Conservation (phyloP, 2,329 filamentous ascomycete species). For the Scedosporium apiospermum region DNA sequence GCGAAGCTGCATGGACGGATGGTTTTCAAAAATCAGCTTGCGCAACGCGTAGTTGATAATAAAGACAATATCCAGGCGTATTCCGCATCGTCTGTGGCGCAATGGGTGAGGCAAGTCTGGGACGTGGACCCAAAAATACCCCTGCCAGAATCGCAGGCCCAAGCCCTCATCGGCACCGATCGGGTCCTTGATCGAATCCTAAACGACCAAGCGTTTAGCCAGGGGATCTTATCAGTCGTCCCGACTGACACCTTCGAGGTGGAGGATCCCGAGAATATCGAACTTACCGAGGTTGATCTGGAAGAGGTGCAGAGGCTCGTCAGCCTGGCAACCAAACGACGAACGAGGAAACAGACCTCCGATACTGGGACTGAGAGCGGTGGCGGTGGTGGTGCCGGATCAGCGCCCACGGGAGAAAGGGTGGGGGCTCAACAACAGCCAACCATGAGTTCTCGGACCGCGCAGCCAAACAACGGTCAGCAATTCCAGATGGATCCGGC, state of each 20-base stretch:
- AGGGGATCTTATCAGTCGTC: conserved; percentile 45
- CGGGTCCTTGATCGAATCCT: conserved; percentile 43
- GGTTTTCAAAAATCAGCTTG: conserved; percentile 75
- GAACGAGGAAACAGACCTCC: background rate
- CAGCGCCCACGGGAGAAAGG: too few species aligned
- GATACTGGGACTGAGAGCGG: too few species aligned
- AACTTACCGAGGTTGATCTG: conserved; percentile 51
- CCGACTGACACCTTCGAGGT: conserved; percentile 63
- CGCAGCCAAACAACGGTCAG: too few species aligned
- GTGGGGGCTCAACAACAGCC: too few species aligned
- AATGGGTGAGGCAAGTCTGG: background rate
- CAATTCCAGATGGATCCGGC: too few species aligned
- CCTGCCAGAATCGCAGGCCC: conserved; percentile 19
- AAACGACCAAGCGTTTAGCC: conserved; percentile 20
- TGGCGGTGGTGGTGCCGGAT: too few species aligned
- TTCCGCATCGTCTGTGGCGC: conserved; percentile 39
- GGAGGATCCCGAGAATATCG: conserved; percentile 49
- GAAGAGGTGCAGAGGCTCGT: conserved; percentile 35
- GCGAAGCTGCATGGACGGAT: conserved; percentile 61
- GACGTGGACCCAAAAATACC: conserved; percentile 31
- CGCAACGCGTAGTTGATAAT: conserved; percentile 73
- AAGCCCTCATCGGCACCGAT: conserved; percentile 50
- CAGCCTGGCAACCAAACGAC: too few species aligned
- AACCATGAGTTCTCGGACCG: too few species aligned
- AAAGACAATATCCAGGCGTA: conserved; percentile 59